phyloP scores from a whole-genome alignment of 805 yeast species.

The Hanseniaspora nectarophila region DNA sequence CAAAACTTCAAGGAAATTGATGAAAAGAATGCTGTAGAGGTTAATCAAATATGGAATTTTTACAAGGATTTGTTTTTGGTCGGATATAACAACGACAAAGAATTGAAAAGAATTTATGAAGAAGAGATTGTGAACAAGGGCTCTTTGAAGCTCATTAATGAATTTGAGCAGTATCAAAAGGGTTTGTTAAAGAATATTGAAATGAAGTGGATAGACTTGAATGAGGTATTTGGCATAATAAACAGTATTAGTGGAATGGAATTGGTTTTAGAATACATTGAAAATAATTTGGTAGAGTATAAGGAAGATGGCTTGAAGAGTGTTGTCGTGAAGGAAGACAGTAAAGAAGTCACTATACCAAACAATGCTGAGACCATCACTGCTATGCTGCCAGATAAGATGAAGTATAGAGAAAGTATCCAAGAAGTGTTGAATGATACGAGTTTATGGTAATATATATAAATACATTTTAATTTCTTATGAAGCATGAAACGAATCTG shows the following conservation, averaged over 20 bases:
- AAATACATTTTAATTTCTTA: neutral
- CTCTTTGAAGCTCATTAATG: conserved; percentile 5
- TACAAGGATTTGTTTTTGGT: conserved; percentile 24
- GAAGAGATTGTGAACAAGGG: conserved; percentile 13
- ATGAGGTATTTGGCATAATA: neutral
- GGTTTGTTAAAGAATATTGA: conserved; percentile 22
- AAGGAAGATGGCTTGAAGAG: neutral
- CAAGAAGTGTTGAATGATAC: neutral
- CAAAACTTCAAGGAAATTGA: conserved; percentile 6
- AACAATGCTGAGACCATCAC: neutral
- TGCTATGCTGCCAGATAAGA: conserved; percentile 7
- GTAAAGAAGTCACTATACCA: neutral
- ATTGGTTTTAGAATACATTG: neutral
- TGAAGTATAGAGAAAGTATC: conserved; percentile 2
- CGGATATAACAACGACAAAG: conserved; percentile 18
- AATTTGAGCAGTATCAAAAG: conserved; percentile 22
- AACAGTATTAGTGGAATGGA: neutral
- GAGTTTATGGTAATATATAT: conserved; percentile 1
- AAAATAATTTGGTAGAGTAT: conserved; percentile 2
- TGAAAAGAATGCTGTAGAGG: conserved; percentile 19
- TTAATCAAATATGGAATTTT: conserved; percentile 26
- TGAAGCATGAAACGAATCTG: neutral
- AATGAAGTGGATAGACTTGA: conserved; percentile 24
- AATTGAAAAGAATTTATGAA: conserved; percentile 8
- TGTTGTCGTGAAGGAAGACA: conserved; percentile 1